Base-by-base conservation (phyloP, 2,329 filamentous ascomycete species). In the Pleomassaria siparia region DNA sequence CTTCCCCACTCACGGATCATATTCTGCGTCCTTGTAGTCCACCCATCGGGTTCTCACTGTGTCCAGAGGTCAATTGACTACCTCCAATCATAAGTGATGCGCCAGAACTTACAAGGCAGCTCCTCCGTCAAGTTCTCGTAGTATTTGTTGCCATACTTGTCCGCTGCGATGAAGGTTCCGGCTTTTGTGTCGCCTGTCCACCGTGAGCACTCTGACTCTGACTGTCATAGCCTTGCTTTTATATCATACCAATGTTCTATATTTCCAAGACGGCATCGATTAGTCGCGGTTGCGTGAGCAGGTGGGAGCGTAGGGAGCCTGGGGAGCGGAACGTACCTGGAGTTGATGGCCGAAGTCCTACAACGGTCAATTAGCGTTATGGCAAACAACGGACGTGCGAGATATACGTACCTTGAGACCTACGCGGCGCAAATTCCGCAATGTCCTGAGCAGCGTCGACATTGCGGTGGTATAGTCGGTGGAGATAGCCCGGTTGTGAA, bases 131-230 rank as follows among this genome's bases (percentile, higher is more conserved):
- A 74, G 79, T 99, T 96, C 81, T 99, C 94, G 72, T 84, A 99
- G 81, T 82, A 99, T 78, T 96, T 97, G 84, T 99, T 99, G 73
- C 94, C 95, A 71, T 86, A 95, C 73, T 85, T 84, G 78, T 99
- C 94, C 66, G 77, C 82, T 63, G 87, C 94, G 58, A 99, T 83
- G 59, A 95, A 80, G 35, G 83, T 85, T 66, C 94, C 95, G 68
- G 88, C 85, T 79, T 99, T 99, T 74, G 94, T 99, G 76, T 99
- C 94, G 78, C 92, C 91, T 94, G 70, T 55, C 49, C 24, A 36
- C 2, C 40, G 58, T 76, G 56, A 74, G 62, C 53, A 43, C 40
- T 22, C 44, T 24, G 10, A 37, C 16, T 8, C 24, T 43, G 24
- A n/a, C 40, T 22, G 42, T 41, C n/a, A n/a, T n/a, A 24, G 2